A percentile compares a stretch with the other conserved stretches of the same genome.
phyloP scores from a whole-genome alignment of 768 basidiomycete species.

The Kwoniella sp. region DNA sequence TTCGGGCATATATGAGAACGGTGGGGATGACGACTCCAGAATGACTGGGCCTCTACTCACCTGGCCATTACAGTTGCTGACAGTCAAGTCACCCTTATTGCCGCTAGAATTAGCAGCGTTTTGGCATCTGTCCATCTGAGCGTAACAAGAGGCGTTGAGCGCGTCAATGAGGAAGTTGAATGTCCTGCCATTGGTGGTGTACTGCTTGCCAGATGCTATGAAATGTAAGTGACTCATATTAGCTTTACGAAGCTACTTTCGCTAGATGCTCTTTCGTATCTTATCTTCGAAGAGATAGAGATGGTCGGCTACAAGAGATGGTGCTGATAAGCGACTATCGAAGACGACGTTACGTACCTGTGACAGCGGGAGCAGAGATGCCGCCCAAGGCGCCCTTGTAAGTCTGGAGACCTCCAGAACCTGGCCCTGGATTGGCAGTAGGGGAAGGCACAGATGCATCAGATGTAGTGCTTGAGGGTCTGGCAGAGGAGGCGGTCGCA shows the following conservation, averaged over 20 bases:
- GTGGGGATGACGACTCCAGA: too few relatives aligned
- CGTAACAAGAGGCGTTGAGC: constrained; percentile 27
- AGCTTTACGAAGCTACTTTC: background rate
- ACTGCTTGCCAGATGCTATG: constrained; percentile 23
- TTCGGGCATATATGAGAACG: too few relatives aligned
- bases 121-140: constrained; percentile 34
- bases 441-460: background rate
- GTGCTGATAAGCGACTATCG: too few relatives aligned
- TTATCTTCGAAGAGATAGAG: too few relatives aligned
- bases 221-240: background rate
- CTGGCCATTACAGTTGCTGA: constrained; percentile 29
- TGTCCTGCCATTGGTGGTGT: constrained; percentile 11
- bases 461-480: constrained; percentile 3
- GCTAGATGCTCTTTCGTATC: background rate
- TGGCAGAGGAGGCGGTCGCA: constrained; percentile 3
- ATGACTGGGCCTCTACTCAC: too few relatives aligned
- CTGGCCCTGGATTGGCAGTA: constrained; percentile 1
- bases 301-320: too few relatives aligned
- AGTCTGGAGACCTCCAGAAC: constrained; percentile 19
- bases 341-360: too few relatives aligned
- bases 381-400: constrained; percentile 33
- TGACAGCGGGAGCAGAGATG: constrained; percentile 33
- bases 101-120: constrained; percentile 27
- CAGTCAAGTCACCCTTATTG: constrained; percentile 27
- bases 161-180: constrained; percentile 36